Conservation (phyloP, 2,329 filamentous ascomycete species). For the Dothidotthia symphoricarpi region DNA sequence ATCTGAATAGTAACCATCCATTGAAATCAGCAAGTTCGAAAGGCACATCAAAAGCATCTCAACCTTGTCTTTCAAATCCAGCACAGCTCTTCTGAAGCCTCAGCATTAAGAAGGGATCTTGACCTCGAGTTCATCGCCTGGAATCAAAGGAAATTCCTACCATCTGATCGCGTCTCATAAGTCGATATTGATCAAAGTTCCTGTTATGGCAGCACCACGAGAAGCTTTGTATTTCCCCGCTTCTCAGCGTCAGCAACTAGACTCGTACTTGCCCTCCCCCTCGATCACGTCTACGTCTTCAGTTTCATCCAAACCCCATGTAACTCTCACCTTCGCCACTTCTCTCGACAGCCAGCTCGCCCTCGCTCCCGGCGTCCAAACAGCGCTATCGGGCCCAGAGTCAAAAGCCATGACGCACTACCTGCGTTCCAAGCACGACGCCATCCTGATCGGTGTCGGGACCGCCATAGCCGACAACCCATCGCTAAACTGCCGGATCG, state of each 20-base stretch:
- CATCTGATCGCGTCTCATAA: too few relatives aligned
- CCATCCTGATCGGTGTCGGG: slow-evolving; percentile 80
- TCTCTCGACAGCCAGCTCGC: slow-evolving; percentile 83
- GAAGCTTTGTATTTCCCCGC: slow-evolving; percentile 43
- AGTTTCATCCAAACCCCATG: slow-evolving; percentile 13
- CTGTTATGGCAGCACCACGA: slow-evolving; percentile 15
- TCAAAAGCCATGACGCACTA: slow-evolving; percentile 94
- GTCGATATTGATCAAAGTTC: too few relatives aligned
- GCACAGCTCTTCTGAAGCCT: too few relatives aligned
- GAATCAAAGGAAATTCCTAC: too few relatives aligned
- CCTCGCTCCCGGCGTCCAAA: slow-evolving; percentile 75
- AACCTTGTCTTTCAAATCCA: too few relatives aligned
- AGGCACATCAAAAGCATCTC: too few relatives aligned
- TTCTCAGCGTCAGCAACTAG: slow-evolving; percentile 48
- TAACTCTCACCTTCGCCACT: slow-evolving; percentile 83
- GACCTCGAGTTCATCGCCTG: too few relatives aligned
- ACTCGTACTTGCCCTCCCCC: slow-evolving; percentile 50
- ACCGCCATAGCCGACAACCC: slow-evolving; percentile 86
- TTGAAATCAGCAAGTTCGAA: too few relatives aligned
- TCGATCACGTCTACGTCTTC: slow-evolving; percentile 3
- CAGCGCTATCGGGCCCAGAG: slow-evolving; percentile 74
- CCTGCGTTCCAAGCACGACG: slow-evolving; percentile 76
- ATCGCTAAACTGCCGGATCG: slow-evolving; percentile 76
- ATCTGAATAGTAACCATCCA: too few relatives aligned
- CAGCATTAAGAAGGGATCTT: too few relatives aligned